A percentile compares a stretch with the other conserved stretches of the same genome.
These are phyloP conservation scores for Discostella stelligeroides DNA, from an alignment of 108 stramenopile genomes.

Conservation along the genomic window DNA sequence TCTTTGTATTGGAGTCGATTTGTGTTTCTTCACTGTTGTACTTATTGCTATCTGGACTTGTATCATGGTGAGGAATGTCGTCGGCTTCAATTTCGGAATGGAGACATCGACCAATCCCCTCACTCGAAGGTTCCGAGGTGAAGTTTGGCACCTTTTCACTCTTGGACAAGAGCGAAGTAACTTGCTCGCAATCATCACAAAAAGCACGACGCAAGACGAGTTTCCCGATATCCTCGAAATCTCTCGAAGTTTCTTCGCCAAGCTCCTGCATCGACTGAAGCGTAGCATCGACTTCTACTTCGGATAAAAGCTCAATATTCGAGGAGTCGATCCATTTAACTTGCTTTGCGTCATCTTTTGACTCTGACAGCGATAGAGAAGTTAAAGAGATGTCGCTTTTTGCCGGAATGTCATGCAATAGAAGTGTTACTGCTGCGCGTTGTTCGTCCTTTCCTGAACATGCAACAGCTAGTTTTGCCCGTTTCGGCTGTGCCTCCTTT, in stretches of 20 bases:
- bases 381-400: constrained; percentile 15
- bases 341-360: constrained; percentile 19
- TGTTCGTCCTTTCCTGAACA: constrained; percentile 12
- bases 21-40: not conserved
- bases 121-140: not conserved
- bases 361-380: constrained; percentile 46
- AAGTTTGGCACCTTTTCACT: not conserved
- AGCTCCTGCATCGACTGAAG: constrained; percentile 58
- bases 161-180: constrained; percentile 49
- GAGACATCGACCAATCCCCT: not conserved
- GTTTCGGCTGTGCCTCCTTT: constrained; percentile 48
- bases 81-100: not conserved
- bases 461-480: constrained; percentile 25
- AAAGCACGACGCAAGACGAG: constrained; percentile 62
- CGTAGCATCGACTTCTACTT: constrained; percentile 45
- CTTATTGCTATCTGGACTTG: not conserved
- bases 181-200: constrained; percentile 53
- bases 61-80: constrained; percentile 4
- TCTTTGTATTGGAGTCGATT: constrained; percentile 3
- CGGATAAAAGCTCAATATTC: constrained; percentile 6
- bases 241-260: constrained; percentile 64
- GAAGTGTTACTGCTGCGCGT: not conserved
- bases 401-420: not conserved
- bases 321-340: constrained; percentile 23
- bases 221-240: constrained; percentile 64